These are phyloP conservation scores for Yamadazyma phyllophila DNA, from an alignment of 805 yeast genomes.

Conservation along the genomic window DNA sequence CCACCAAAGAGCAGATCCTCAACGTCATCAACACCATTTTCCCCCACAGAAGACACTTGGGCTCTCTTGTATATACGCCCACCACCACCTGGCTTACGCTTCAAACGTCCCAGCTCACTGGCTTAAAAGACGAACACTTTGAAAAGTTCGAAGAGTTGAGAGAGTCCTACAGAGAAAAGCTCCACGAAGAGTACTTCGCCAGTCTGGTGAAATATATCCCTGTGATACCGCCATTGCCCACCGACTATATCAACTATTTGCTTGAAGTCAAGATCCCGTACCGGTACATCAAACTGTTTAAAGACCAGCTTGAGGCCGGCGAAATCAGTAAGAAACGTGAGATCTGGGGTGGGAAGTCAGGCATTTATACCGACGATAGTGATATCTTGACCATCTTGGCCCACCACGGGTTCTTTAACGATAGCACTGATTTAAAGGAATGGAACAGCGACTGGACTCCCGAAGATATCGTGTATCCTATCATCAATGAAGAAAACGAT, in stretches of 20 bases:
- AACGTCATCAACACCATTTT: slow-evolving; percentile 24
- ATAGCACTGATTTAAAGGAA: slow-evolving; percentile 27
- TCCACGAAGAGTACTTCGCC: slow-evolving; percentile 22
- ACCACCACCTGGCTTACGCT: slow-evolving; percentile 48
- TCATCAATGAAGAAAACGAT: slow-evolving; percentile 18
- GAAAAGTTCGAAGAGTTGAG: slow-evolving; percentile 28
- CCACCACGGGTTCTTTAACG: slow-evolving; percentile 67
- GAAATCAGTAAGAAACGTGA: slow-evolving; percentile 31
- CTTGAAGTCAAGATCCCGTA: slow-evolving; percentile 59
- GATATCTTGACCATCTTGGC: slow-evolving; percentile 72
- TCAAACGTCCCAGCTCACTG: slow-evolving; percentile 29
- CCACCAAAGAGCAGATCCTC: slow-evolving; percentile 17
- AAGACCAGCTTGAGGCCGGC: slow-evolving; percentile 44
- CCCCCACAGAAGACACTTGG: slow-evolving; percentile 42
- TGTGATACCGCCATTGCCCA: slow-evolving; percentile 35
- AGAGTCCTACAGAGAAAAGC: slow-evolving; percentile 22
- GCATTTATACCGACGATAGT: slow-evolving; percentile 90
- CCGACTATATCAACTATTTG: slow-evolving; percentile 37
- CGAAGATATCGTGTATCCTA: slow-evolving; percentile 26
- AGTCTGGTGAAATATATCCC: slow-evolving; percentile 31
- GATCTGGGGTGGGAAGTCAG: slow-evolving; percentile 80
- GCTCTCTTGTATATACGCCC: slow-evolving; percentile 57
- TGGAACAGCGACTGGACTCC: slow-evolving; percentile 32
- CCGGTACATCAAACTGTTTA: slow-evolving; percentile 35
- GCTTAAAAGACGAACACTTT: slow-evolving; percentile 30